Base-by-base conservation (phyloP, 768 basidiomycete genomes). In the Sporobolomyces pararoseus region DNA sequence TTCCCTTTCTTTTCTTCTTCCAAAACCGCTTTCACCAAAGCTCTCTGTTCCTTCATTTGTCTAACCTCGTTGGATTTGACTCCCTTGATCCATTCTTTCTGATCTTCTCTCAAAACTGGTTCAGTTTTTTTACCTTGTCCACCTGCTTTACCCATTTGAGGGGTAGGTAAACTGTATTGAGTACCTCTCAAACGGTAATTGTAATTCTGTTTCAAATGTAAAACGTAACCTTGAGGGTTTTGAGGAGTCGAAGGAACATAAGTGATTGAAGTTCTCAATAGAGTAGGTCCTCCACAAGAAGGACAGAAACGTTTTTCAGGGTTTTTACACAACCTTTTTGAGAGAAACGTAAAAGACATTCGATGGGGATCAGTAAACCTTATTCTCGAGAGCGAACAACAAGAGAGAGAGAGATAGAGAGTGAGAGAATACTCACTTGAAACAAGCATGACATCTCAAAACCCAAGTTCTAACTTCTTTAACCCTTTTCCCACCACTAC, bases 191-290 rank as follows among this genome's bases (percentile, higher is more conserved):
- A 83, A 71, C 86, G 87, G 82, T 93, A 95, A 79, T 96, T 94
- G 82, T 93, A 99, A 81, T 96, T 97, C 75, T 86, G 84, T 81
- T 94, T 97, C 59, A 99, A 86, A 81, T 99, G 95, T 6, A 99
- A 84, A 79, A 91, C 86, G 84, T 94, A 86, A 19, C 76, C 86
- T 81, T 77, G 76, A 23, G 75, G 73, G 71, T 76, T n/a, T 82
- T 79, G 46, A 84, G 80, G 72, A 29, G 74, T 66, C 31, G 72
- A 73, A 34, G 75, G 69, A 25, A 76, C 70, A 66, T 75, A 84
- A 4, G 95, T 95, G 32, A 97, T 90, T 4, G 93, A 94, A 2
- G 90, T 88, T 68, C 96, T 89, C 58, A 96, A 79, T 19, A 99
- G 84, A 1, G 95, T 90, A 0, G 92, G 84, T 76, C 72, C 71